Conservation (phyloP, 345 rosid species). For the Hibiscus trionum region DNA sequence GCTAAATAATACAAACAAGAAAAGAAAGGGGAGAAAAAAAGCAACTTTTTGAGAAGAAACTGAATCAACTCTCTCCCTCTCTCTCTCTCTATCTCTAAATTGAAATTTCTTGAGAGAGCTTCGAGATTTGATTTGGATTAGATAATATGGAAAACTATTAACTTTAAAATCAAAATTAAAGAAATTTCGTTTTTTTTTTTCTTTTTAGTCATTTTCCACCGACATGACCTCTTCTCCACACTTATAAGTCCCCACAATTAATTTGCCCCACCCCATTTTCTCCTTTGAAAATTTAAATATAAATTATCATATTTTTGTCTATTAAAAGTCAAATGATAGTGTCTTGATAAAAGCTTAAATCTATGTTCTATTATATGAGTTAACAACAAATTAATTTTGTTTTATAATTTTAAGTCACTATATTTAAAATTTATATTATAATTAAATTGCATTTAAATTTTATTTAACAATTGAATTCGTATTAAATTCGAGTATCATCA, state of each 20-base stretch:
- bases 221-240: slow-evolving; percentile 8
- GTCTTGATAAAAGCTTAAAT: too few relatives aligned
- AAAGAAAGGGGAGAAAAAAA: not conserved
- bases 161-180: not conserved
- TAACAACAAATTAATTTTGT: too few relatives aligned
- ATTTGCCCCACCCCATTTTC: not conserved
- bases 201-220: slow-evolving; percentile 12
- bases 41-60: not conserved
- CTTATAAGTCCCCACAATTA: not conserved
- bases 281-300: not conserved
- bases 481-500: too few relatives aligned
- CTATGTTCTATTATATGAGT: too few relatives aligned
- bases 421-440: too few relatives aligned
- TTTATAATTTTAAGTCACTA: too few relatives aligned
- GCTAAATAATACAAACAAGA: not conserved
- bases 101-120: not conserved
- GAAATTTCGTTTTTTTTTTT: not conserved
- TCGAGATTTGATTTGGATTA: slow-evolving; percentile 5
- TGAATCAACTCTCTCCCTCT: not conserved
- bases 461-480: too few relatives aligned
- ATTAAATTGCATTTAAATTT: too few relatives aligned
- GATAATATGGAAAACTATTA: not conserved
- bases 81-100: not conserved
- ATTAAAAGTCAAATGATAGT: not conserved
- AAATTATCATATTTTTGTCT: not conserved